A percentile compares a stretch with the other conserved stretches of the same genome.
Evolutionary conservation across 108 stramenopile genomes (phyloP).

Genomic region (Skeletonema grethae): DNA sequence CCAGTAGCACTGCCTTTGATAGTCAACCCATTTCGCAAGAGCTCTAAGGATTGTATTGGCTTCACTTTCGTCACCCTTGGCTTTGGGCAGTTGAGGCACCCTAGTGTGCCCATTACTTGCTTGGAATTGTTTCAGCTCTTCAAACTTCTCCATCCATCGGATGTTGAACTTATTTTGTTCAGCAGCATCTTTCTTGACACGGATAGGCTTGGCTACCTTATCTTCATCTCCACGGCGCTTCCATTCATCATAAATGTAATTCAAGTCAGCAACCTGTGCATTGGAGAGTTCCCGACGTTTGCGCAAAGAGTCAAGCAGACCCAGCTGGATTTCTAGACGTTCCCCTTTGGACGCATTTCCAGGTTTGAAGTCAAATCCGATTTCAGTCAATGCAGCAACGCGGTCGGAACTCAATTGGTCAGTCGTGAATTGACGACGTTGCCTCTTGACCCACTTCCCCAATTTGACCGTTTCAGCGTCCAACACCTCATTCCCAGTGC

Average conservation of each 20-base stretch:
- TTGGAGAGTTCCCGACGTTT: slow-evolving; percentile 22
- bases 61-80: background rate
- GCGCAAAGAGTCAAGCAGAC: slow-evolving; percentile 18
- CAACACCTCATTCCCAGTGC: background rate
- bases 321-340: slow-evolving; percentile 9
- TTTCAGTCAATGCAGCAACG: slow-evolving; percentile 8
- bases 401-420: slow-evolving; percentile 13
- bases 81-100: slow-evolving; percentile 2
- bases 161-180: slow-evolving; percentile 7
- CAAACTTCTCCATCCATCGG: slow-evolving; percentile 20
- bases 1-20: slow-evolving; percentile 14
- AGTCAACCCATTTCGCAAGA: slow-evolving; percentile 24
- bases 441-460: slow-evolving; percentile 28
- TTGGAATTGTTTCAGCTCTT: slow-evolving; percentile 26
- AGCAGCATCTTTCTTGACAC: background rate
- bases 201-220: slow-evolving; percentile 9
- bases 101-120: slow-evolving; percentile 18
- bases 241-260: slow-evolving; percentile 29
- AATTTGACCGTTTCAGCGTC: slow-evolving; percentile 15
- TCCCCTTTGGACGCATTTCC: slow-evolving; percentile 20
- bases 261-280: slow-evolving; percentile 21
- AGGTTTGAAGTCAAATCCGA: slow-evolving; percentile 28
- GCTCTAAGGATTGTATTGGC: slow-evolving; percentile 1
- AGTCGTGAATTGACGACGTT: slow-evolving; percentile 13
- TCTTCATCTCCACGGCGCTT: slow-evolving; percentile 15